phyloP scores from a whole-genome alignment of 2,329 filamentous ascomycete genomes.

The Calonectria naviculata region DNA sequence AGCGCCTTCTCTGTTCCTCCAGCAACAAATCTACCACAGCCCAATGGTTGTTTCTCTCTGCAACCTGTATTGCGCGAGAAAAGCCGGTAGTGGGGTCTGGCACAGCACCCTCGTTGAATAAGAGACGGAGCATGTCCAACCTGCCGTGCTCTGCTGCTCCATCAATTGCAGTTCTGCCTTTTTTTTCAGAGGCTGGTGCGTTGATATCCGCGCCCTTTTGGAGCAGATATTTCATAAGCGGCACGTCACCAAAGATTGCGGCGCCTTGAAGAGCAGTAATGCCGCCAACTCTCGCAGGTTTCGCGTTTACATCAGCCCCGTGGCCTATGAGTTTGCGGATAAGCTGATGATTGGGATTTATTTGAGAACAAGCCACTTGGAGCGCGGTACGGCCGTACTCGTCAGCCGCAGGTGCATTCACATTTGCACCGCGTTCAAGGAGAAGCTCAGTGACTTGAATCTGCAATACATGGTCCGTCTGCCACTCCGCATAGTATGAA shows the following conservation, averaged over 20 bases:
- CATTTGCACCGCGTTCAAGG: neutral
- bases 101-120: neutral
- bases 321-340: neutral
- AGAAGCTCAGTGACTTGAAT: neutral
- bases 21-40: neutral
- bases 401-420: neutral
- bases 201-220: neutral
- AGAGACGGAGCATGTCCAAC: slow-evolving; percentile 8
- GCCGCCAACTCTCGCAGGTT: neutral
- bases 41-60: neutral
- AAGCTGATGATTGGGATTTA: neutral
- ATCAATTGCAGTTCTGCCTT: slow-evolving; percentile 20
- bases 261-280: slow-evolving; percentile 18
- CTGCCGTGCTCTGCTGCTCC: slow-evolving; percentile 23
- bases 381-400: neutral
- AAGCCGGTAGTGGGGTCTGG: neutral
- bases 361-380: neutral
- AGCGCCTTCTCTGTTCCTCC: neutral
- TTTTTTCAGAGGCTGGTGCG: neutral
- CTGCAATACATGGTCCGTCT: no score
- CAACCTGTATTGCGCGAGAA: neutral
- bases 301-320: slow-evolving; percentile 4
- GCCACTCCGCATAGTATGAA: no score
- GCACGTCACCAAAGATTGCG: neutral
- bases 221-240: neutral